Conservation (phyloP, 78 protist species). For the Trichosphaerium sp. region DNA sequence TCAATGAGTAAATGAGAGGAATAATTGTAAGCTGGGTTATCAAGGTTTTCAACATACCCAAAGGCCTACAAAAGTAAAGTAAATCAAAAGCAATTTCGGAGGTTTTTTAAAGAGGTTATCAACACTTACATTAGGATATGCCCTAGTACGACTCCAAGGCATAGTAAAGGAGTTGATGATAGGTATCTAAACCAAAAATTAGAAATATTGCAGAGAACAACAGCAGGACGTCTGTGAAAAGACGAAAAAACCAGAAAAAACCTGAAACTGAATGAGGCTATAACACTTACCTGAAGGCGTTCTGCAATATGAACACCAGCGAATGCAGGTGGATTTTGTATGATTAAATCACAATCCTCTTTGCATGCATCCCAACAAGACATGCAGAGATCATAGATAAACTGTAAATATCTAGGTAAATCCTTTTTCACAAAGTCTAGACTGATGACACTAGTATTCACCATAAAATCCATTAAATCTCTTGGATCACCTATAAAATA, state of each 20-base stretch:
- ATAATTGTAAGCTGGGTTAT: background rate
- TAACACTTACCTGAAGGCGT: slow-evolving; percentile 27
- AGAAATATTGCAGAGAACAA: background rate
- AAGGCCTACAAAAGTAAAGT: too few species aligned
- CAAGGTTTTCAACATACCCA: too few species aligned
- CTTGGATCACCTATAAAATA: too few species aligned
- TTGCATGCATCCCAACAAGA: slow-evolving; percentile 36
- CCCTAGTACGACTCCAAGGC: background rate
- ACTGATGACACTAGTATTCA: slow-evolving; percentile 28
- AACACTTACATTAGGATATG: background rate
- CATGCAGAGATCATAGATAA: slow-evolving; percentile 24
- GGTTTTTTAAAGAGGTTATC: background rate
- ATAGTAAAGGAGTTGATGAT: background rate
- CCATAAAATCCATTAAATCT: slow-evolving; percentile 41
- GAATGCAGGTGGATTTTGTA: slow-evolving; percentile 45
- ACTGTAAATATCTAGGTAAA: slow-evolving; percentile 19
- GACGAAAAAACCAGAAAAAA: slow-evolving; percentile 7
- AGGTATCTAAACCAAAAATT: background rate
- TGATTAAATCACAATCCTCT: slow-evolving; percentile 13
- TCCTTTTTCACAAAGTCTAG: slow-evolving; percentile 33
- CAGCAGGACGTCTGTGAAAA: background rate
- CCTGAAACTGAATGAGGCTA: slow-evolving; percentile 41
- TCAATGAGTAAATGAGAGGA: background rate
- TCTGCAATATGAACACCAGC: slow-evolving; percentile 52
- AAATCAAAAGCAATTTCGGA: too few species aligned